Base-by-base conservation (phyloP, 768 basidiomycete species). In the Gloeophyllum trabeum region DNA sequence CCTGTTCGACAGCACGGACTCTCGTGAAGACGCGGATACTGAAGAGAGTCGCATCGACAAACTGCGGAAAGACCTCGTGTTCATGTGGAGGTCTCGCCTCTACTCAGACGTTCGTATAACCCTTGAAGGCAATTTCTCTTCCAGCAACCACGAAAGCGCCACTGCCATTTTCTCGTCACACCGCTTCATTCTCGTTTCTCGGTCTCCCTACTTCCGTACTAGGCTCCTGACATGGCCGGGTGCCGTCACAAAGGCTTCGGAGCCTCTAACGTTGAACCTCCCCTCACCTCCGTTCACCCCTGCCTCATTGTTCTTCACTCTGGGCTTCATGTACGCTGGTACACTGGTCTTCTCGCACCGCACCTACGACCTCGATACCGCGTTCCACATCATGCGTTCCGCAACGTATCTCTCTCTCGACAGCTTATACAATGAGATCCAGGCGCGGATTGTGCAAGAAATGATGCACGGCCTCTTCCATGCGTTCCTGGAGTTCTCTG, bases 201-300 rank as follows among this genome's bases (percentile, higher is more conserved):
- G 94, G 7, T 87, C 80, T 1, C 76, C 83, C 0, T 98, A 97
- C 63, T 98, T 98, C 59, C 74, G 79, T 35, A 67, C 75, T 3
- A 78, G 82, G 18, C 74, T 98, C n/a, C 61, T 90, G 22, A 70
- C 76, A 10, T 16, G 10, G 10, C 10, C 7, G 0, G 88, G 84
- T 73, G 61, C 62, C 6, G 60, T 73, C 39, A 56, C 55, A 16
- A 46, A 51, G 4, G 59, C 60, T 24, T 41, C 55, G 7, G 78
- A 80, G 43, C 73, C 73, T 0, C 58, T 76, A 0, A 78, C 73
- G 0, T 61, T 96, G 7, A 76, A 70, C 0, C 73, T 97, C 4
- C 89, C 88, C 1, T 89, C 83, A 0, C 92, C 94, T 0, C 92
- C 93, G 0, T 98, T 98, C 61, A 94, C 94, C 0, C 89, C 93